These are phyloP conservation scores for Cladorrhinum sp. DNA, from an alignment of 2,329 filamentous ascomycete species.

Conservation along the genomic window DNA sequence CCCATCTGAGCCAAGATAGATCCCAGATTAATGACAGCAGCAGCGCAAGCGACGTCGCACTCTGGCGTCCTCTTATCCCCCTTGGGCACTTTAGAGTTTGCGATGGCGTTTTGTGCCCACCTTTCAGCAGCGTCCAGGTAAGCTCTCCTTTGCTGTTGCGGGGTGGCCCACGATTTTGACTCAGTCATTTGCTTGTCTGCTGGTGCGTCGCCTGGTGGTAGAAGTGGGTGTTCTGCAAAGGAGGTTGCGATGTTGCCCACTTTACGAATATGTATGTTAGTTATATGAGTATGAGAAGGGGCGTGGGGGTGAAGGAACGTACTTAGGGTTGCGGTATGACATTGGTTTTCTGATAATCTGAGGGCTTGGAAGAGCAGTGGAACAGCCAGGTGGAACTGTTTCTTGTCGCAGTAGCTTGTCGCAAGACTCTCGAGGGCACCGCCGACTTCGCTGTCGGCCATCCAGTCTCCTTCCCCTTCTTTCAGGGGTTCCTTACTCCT, in stretches of 20 bases:
- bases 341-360: constrained; percentile 61
- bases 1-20: constrained; percentile 77
- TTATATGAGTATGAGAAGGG: neutral
- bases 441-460: constrained; percentile 69
- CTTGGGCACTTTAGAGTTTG: constrained; percentile 61
- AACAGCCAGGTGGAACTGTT: constrained; percentile 75
- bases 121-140: constrained; percentile 67
- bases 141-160: constrained; percentile 53
- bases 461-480: constrained; percentile 67
- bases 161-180: constrained; percentile 27
- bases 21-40: constrained; percentile 81
- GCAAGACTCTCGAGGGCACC: constrained; percentile 73
- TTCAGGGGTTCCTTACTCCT: constrained; percentile 66
- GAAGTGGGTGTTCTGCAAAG: constrained; percentile 64
- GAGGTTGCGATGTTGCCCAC: constrained; percentile 79
- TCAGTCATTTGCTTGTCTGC: constrained; percentile 24
- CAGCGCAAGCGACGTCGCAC: constrained; percentile 80
- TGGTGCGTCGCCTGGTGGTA: constrained; percentile 33
- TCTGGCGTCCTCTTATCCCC: constrained; percentile 68
- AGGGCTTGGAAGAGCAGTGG: constrained; percentile 86
- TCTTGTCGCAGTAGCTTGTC: constrained; percentile 69
- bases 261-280: constrained; percentile 27
- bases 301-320: constrained; percentile 34
- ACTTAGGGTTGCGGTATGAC: constrained; percentile 79
- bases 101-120: constrained; percentile 77